Conservation (phyloP, 202 grass and related monocot genomes). For the Cymbopogon flexuosus region DNA sequence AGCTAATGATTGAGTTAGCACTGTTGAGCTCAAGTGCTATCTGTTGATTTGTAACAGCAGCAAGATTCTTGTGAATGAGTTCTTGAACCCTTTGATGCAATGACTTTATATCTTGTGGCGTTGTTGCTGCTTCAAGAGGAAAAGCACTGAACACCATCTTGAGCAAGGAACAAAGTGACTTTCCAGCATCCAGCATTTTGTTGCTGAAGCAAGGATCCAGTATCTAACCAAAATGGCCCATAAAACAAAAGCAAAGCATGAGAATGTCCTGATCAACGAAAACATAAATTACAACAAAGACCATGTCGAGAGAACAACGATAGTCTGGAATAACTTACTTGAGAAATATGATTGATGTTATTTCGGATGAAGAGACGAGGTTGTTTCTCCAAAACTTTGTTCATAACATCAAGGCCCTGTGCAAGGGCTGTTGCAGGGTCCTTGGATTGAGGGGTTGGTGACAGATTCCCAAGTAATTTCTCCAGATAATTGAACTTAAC, state of each 20-base stretch:
- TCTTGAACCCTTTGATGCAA: slow-evolving; percentile 84
- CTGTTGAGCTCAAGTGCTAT: slow-evolving; percentile 72
- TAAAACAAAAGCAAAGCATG: slow-evolving; percentile 28
- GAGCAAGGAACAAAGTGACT: slow-evolving; percentile 86
- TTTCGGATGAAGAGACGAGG: slow-evolving; percentile 94
- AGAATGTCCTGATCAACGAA: slow-evolving; percentile 19
- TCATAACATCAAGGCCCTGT: slow-evolving; percentile 99
- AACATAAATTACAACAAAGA: slow-evolving; percentile 13
- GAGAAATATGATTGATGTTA: slow-evolving; percentile 98
- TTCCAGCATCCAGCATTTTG: slow-evolving; percentile 94
- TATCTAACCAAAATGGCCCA: slow-evolving; percentile 47
- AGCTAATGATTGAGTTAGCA: slow-evolving; percentile 84
- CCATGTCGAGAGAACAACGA: slow-evolving; percentile 8
- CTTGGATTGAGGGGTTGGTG: slow-evolving; percentile 83
- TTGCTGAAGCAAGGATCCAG: slow-evolving; percentile 93
- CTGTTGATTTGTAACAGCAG: slow-evolving; percentile 79
- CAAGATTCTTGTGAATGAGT: slow-evolving; percentile 77
- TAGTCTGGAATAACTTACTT: slow-evolving; percentile 48
- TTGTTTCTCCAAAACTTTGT: slow-evolving; percentile 98
- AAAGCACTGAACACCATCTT: slow-evolving; percentile 96
- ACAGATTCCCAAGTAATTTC: slow-evolving; percentile 86
- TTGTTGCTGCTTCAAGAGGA: slow-evolving; percentile 80
- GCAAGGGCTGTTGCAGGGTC: slow-evolving; percentile 90
- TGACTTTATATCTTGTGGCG: slow-evolving; percentile 77
- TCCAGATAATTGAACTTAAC: slow-evolving; percentile 99